Evolutionary conservation across 495 filamentous ascomycete genomes (phyloP).

Genomic region (Rostrohypoxylon terebratum): DNA sequence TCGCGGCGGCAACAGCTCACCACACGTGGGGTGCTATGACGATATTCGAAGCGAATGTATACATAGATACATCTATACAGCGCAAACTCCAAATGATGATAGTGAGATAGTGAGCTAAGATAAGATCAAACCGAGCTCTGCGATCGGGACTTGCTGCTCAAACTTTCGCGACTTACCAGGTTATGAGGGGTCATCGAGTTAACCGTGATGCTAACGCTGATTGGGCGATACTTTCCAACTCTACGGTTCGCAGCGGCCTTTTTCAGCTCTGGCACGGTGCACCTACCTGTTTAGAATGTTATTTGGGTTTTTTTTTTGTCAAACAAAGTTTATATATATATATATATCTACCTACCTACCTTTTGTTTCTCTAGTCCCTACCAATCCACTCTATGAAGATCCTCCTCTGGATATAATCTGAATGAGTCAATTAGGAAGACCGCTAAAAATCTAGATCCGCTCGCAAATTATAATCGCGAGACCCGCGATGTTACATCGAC

Average conservation of each 20-base stretch:
- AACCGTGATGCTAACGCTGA: conserved; percentile 27
- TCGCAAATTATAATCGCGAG: conserved; percentile 28
- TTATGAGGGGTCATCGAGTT: conserved; percentile 26
- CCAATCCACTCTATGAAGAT: conserved; percentile 10
- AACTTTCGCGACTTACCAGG: conserved; percentile 13
- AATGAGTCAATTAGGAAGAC: background rate
- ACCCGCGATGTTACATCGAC: conserved; percentile 30
- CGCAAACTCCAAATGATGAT: too few species aligned
- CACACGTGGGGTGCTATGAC: conserved; percentile 23
- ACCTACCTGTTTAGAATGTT: conserved; percentile 40
- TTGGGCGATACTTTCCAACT: conserved; percentile 37
- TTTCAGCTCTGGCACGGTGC: conserved; percentile 15
- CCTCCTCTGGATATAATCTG: background rate
- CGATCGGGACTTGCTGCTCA: background rate
- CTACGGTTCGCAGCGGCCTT: conserved; percentile 27
- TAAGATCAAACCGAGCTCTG: conserved; percentile 14
- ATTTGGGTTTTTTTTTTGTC: background rate
- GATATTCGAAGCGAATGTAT: conserved; percentile 8
- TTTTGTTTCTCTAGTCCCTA: background rate
- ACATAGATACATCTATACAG: background rate
- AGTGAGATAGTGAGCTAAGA: conserved; percentile 7
- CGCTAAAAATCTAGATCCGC: conserved; percentile 15
- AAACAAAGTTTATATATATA: background rate
- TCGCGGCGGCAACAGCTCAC: background rate
- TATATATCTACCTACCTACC: background rate